phyloP scores from a whole-genome alignment of 805 yeast genomes.

The Clavispora santaluciae region DNA sequence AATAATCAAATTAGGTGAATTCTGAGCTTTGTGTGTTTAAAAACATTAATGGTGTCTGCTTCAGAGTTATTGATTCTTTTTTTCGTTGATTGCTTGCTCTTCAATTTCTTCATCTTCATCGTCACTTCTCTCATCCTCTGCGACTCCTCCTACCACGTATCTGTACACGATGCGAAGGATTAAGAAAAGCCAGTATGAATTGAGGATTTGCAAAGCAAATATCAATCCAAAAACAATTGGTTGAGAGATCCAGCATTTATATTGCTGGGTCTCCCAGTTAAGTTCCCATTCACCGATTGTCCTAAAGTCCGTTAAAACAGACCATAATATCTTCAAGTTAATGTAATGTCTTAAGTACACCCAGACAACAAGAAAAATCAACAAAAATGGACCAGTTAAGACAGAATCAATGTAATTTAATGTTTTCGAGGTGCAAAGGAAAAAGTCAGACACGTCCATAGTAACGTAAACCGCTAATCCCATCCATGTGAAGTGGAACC shows the following conservation, averaged over 20 bases:
- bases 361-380: slow-evolving; percentile 72
- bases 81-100: slow-evolving; percentile 17
- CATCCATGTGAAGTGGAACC: slow-evolving; percentile 95
- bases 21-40: not conserved
- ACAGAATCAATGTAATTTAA: slow-evolving; percentile 75
- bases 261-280: slow-evolving; percentile 86
- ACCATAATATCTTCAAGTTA: slow-evolving; percentile 76
- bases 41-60: not conserved
- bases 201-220: slow-evolving; percentile 77
- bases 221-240: slow-evolving; percentile 79
- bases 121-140: slow-evolving; percentile 83
- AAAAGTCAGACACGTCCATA: slow-evolving; percentile 94
- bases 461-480: slow-evolving; percentile 88
- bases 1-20: not conserved
- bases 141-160: slow-evolving; percentile 52
- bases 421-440: slow-evolving; percentile 79
- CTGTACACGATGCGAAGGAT: slow-evolving; percentile 76
- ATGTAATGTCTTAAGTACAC: slow-evolving; percentile 83
- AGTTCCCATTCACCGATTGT: slow-evolving; percentile 79
- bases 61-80: slow-evolving; percentile 11
- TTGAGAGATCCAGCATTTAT: slow-evolving; percentile 94
- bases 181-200: slow-evolving; percentile 81
- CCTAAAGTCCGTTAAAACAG: slow-evolving; percentile 78
- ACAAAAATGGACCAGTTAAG: slow-evolving; percentile 59
- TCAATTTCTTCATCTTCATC: slow-evolving; percentile 57